phyloP scores from a whole-genome alignment of 768 basidiomycete species.

The Termitomyces sp. region DNA sequence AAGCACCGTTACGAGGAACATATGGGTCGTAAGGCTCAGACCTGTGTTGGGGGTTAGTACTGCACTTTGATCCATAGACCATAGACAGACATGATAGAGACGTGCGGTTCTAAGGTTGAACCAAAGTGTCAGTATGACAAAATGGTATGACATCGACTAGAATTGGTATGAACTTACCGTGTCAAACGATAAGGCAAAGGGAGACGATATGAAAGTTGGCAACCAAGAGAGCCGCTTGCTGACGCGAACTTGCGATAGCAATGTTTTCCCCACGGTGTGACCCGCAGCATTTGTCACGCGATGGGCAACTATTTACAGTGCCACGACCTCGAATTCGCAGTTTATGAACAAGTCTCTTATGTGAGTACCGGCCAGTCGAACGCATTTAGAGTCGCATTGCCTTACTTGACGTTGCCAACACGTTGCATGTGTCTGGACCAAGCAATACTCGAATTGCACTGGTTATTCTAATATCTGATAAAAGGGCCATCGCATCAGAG shows the following conservation, averaged over 20 bases:
- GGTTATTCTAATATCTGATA: too few relatives aligned
- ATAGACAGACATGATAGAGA: conserved; percentile 32
- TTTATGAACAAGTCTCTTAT: too few relatives aligned
- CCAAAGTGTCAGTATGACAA: neutral
- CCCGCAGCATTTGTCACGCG: conserved; percentile 16
- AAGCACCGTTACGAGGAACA: conserved; percentile 77
- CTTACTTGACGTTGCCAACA: neutral
- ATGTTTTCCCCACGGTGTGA: conserved; percentile 27
- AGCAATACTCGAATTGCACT: too few relatives aligned
- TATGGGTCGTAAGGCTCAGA: conserved; percentile 99
- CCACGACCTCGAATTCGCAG: too few relatives aligned
- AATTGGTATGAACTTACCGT: conserved; percentile 26
- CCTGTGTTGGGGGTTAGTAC: conserved; percentile 40
- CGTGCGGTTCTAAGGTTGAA: conserved; percentile 22
- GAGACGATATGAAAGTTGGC: conserved; percentile 22
- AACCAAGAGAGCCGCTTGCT: conserved; percentile 18
- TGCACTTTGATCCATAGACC: conserved; percentile 3
- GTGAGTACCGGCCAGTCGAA: neutral
- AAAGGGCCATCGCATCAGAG: too few relatives aligned
- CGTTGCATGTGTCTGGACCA: too few relatives aligned
- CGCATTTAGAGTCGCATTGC: neutral
- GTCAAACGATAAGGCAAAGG: conserved; percentile 28
- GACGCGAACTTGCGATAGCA: conserved; percentile 15
- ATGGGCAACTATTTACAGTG: too few relatives aligned
- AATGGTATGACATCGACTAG: neutral